These are phyloP conservation scores for Clavispora fructus DNA, from an alignment of 805 yeast species.

Conservation along the genomic window DNA sequence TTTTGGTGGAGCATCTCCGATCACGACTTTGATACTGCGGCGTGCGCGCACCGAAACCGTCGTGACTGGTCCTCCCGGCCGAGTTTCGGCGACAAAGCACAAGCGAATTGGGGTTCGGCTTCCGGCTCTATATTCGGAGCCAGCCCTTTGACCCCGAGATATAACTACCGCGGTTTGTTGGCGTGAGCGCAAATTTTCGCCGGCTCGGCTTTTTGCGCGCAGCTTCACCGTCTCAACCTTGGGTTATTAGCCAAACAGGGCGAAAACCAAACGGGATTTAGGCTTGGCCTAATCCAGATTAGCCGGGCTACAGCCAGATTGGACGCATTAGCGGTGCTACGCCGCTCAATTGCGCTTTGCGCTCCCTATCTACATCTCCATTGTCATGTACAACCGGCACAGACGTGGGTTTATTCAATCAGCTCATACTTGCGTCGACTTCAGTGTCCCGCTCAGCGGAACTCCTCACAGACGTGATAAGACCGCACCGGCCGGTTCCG, in stretches of 20 bases:
- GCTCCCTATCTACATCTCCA: not conserved
- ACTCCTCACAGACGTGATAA: slow-evolving; percentile 26
- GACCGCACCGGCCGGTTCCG: slow-evolving; percentile 53
- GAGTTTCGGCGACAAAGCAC: too few species aligned
- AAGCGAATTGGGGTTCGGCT: too few species aligned
- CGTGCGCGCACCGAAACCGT: not conserved
- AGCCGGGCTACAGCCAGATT: not conserved
- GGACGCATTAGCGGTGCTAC: not conserved
- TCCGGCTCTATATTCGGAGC: too few species aligned
- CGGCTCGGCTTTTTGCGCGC: too few species aligned
- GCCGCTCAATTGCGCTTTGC: not conserved
- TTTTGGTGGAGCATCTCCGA: not conserved
- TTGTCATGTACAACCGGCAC: not conserved
- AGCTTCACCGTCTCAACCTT: too few species aligned
- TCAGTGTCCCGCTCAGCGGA: not conserved
- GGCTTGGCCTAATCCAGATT: not conserved
- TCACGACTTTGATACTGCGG: not conserved
- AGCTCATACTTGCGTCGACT: not conserved
- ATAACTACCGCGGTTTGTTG: too few species aligned
- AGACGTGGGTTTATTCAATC: not conserved
- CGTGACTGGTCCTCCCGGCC: too few species aligned
- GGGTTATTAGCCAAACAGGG: too few species aligned
- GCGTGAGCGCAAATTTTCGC: too few species aligned
- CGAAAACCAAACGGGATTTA: too few species aligned
- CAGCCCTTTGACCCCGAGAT: too few species aligned